Evolutionary conservation across 106 monocot genomes (phyloP).

Genomic region (Dendrobium officinale): DNA sequence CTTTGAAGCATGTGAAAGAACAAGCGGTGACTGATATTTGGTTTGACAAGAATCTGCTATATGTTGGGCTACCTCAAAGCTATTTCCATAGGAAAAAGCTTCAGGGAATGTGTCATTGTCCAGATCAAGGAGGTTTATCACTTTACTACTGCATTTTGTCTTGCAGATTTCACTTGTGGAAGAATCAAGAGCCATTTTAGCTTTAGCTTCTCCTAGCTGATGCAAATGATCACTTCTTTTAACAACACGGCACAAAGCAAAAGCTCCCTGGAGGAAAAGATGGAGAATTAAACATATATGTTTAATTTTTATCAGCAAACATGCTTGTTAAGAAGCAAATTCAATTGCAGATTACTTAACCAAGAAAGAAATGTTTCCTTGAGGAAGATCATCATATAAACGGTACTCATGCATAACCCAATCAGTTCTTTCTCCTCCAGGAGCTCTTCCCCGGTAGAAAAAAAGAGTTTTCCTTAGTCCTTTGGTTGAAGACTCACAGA

Average conservation of each 20-base stretch:
- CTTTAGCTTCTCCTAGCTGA: constrained; percentile 1
- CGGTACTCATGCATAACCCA: constrained; percentile 97
- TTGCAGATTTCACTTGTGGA: background rate
- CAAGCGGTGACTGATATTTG: background rate
- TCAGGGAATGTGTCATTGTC: background rate
- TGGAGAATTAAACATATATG: background rate
- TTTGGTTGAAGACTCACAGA: constrained; percentile 34
- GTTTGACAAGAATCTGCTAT: background rate
- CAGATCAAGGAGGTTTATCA: background rate
- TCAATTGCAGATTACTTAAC: constrained; percentile 13
- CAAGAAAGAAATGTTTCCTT: constrained; percentile 45
- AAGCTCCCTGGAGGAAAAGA: constrained; percentile 37
- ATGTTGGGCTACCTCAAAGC: background rate
- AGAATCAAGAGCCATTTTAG: background rate
- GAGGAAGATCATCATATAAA: constrained; percentile 57
- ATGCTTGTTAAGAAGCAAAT: no score
- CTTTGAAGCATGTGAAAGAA: background rate
- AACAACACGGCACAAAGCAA: constrained; percentile 58
- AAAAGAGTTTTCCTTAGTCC: constrained; percentile 87
- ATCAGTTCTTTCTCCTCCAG: constrained; percentile 77
- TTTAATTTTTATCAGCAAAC: background rate
- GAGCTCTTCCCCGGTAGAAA: constrained; percentile 78
- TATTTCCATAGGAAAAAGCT: background rate
- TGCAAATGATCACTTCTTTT: constrained; percentile 36
- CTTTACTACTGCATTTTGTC: background rate